Conservation (phyloP, 2,329 filamentous ascomycete genomes). For the Aspergillus aculeatinus region DNA sequence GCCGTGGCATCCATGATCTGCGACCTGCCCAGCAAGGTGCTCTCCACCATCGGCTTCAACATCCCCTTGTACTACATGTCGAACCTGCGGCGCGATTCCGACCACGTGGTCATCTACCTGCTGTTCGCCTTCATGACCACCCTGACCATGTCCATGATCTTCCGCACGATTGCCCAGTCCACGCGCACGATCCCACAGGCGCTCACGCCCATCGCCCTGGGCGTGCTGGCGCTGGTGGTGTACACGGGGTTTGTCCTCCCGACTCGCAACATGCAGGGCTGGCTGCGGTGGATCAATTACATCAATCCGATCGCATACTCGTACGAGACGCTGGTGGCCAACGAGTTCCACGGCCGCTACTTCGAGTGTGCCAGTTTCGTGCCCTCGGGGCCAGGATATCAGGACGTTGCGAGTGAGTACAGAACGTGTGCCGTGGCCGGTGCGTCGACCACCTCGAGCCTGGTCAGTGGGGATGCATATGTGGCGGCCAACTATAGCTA, state of each 20-base stretch:
- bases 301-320: slow-evolving; percentile 73
- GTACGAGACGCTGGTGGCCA: slow-evolving; percentile 76
- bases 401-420: slow-evolving; percentile 34
- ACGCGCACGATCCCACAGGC: slow-evolving; percentile 63
- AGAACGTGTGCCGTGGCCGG: slow-evolving; percentile 58
- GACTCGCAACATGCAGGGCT: slow-evolving; percentile 63
- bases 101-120: slow-evolving; percentile 73
- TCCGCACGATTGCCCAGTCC: slow-evolving; percentile 71
- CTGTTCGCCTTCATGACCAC: slow-evolving; percentile 63
- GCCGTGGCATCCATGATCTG: slow-evolving; percentile 10
- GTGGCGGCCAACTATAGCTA: slow-evolving; percentile 57
- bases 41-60: slow-evolving; percentile 72
- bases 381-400: slow-evolving; percentile 35
- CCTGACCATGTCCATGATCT: slow-evolving; percentile 72
- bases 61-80: slow-evolving; percentile 79
- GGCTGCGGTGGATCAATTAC: slow-evolving; percentile 78
- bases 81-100: slow-evolving; percentile 68
- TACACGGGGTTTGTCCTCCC: slow-evolving; percentile 47
- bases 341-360: slow-evolving; percentile 68
- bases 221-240: slow-evolving; percentile 42
- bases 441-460: slow-evolving; percentile 50
- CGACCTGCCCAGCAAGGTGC: slow-evolving; percentile 68
- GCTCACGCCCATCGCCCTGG: slow-evolving; percentile 51
- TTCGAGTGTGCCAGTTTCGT: slow-evolving; percentile 52
- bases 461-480: slow-evolving; percentile 62